phyloP scores from a whole-genome alignment of 257 asterid species.

The Solanum bulbocastanum region DNA sequence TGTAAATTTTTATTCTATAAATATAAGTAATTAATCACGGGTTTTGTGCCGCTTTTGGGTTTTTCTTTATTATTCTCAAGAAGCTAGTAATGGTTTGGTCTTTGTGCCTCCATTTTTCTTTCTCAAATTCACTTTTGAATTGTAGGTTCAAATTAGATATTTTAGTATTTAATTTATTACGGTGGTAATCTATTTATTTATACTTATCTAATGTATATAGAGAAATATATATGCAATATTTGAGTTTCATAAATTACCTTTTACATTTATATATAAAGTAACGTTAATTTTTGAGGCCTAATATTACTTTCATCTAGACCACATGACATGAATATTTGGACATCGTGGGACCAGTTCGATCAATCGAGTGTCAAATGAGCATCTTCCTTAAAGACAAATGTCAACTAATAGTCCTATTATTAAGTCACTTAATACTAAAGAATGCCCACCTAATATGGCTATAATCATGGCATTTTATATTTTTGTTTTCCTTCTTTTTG shows the following conservation, averaged over 20 bases:
- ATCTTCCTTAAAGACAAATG: not conserved
- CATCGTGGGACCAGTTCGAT: not conserved
- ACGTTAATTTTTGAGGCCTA: fast-evolving
- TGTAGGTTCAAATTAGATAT: not conserved
- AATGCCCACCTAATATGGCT: not conserved
- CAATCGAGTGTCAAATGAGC: not conserved
- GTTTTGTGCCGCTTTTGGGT: constrained; percentile 24
- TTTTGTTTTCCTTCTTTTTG: not conserved
- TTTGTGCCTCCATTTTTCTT: constrained; percentile 18
- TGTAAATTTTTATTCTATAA: not conserved
- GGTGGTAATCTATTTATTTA: not conserved
- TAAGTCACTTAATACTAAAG: not conserved
- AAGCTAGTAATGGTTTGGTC: not conserved
- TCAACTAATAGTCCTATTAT: not conserved
- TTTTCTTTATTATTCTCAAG: not conserved
- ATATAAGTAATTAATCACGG: constrained; percentile 16
- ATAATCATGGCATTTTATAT: constrained; percentile 1
- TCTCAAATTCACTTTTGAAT: not conserved
- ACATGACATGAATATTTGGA: not conserved
- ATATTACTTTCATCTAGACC: not conserved
- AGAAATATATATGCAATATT: not conserved
- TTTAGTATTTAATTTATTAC: not conserved
- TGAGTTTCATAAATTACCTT: not conserved
- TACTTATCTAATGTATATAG: no score
- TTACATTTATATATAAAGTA: not conserved